Base-by-base conservation (phyloP, 805 yeast species). In the Wickerhamomyces kurtzmanii region DNA sequence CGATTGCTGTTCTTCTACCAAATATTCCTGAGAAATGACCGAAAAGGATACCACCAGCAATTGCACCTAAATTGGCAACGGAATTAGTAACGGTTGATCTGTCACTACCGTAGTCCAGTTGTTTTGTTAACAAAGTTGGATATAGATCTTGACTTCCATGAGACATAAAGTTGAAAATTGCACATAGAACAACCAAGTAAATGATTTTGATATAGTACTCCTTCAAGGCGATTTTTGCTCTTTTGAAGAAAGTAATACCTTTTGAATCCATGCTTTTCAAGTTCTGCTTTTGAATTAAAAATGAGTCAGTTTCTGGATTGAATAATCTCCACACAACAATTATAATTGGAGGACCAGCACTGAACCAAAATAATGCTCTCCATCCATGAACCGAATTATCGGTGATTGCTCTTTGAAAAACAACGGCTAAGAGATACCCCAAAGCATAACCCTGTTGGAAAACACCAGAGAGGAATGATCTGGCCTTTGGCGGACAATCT, bases 381-480 rank as follows among this genome's bases (percentile, higher is more conserved):
- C 85, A 77, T 0, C 61, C 56, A 32, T 70, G 60, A 1, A 55
- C 40, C 4, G 75, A 57, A 33, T 62, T 67, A 43, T 65, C 69
- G 7, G 68, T 71, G 34, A 77, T 67, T 19, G 78, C 79, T 47
- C 84, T 60, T 35, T 69, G 68, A 55, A 75, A 77, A 15, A 75
- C 59, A 27, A 75, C 81, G 5, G 75, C 83, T 33, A 76, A 45
- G 15, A 77, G 53, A 40, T 75, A 76, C 15, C 86, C 86, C 26
- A 77, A 64, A 1, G 81, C 77, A 40, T 77, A 84, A 35, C 94
- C 94, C 49, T 82, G 80, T 53, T 83, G 94, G 47, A 84, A 70
- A 23, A 81, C 50, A 26, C 83, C 84, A 20, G 76, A 67, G 26
- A 76, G 51, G 32, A 75, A 59, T 25, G 82, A 78, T 51, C 71